phyloP scores from a whole-genome alignment of 345 rosid genomes.

The Bruguiera parviflora region DNA sequence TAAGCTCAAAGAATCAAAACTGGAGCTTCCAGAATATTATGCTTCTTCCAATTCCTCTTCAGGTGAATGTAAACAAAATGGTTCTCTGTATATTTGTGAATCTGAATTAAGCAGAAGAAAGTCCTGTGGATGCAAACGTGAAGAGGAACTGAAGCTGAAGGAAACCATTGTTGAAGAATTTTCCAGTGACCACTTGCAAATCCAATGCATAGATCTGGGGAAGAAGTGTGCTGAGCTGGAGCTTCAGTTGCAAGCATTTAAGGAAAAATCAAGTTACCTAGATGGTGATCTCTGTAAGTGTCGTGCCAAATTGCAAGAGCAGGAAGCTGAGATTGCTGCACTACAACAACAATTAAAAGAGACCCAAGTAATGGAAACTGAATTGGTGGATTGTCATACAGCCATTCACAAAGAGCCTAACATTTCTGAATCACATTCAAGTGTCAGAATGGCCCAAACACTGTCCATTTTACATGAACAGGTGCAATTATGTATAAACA shows the following conservation, averaged over 20 bases:
- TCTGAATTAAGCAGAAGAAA: conserved; percentile 26
- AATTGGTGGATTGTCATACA: conserved; percentile 12
- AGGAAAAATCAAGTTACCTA: conserved; percentile 30
- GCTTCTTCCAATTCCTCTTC: conserved; percentile 15
- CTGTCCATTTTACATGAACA: conserved; percentile 33
- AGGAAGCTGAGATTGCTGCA: conserved; percentile 29
- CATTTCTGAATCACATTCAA: conserved; percentile 23
- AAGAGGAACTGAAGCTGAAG: conserved; percentile 56
- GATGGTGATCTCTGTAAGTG: conserved; percentile 33
- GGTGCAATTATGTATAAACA: conserved; percentile 31
- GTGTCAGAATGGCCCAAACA: conserved; percentile 21
- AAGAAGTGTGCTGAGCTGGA: conserved; percentile 38
- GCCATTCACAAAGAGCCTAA: conserved; percentile 6
- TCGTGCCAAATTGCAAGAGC: conserved; percentile 24
- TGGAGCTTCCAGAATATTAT: conserved; percentile 22
- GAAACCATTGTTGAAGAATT: conserved; percentile 16
- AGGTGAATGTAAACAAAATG: conserved; percentile 21
- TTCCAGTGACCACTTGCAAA: conserved; percentile 25
- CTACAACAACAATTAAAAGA: conserved; percentile 31
- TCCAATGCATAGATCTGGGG: conserved; percentile 25
- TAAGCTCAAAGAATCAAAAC: conserved; percentile 48
- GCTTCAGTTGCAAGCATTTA: conserved; percentile 39
- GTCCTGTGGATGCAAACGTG: conserved; percentile 37
- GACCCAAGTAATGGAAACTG: conserved; percentile 22
- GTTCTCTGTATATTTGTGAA: conserved; percentile 19